Evolutionary conservation across 83 land plant species (phyloP).

Genomic region (Thuja plicata): DNA sequence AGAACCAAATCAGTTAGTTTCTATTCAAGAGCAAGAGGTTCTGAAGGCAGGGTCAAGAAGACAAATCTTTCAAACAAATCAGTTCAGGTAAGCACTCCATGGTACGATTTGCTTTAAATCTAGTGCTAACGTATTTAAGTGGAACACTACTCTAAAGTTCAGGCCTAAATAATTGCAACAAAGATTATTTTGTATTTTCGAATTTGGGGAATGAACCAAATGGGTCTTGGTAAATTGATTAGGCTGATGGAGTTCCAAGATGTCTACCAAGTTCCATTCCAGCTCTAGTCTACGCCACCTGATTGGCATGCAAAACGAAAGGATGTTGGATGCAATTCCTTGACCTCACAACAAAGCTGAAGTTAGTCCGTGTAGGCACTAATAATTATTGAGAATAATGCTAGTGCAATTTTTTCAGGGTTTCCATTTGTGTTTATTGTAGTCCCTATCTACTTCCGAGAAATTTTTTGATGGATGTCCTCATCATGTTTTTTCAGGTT

Average conservation of each 20-base stretch:
- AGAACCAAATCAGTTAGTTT: background rate
- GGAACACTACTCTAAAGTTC: background rate
- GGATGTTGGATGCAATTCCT: background rate
- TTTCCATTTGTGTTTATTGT: background rate
- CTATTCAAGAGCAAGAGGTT: background rate
- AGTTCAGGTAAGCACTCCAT: background rate
- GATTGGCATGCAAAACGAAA: background rate
- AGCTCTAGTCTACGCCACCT: background rate
- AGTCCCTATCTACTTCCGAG: background rate
- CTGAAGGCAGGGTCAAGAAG: background rate
- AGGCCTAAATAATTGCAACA: background rate
- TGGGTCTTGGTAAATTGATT: background rate
- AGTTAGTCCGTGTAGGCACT: background rate
- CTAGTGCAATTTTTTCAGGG: background rate
- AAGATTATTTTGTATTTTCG: background rate
- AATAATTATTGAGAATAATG: background rate
- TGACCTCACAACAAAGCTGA: background rate
- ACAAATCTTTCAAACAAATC: background rate
- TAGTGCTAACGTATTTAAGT: background rate
- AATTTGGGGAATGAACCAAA: background rate
- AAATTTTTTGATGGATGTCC: background rate
- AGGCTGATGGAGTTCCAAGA: background rate
- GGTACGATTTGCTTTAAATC: background rate
- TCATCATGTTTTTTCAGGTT: conserved; percentile 28
- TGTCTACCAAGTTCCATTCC: background rate